Evolutionary conservation across 2,329 filamentous ascomycete species (phyloP).

Genomic region (Botrytis medusae): DNA sequence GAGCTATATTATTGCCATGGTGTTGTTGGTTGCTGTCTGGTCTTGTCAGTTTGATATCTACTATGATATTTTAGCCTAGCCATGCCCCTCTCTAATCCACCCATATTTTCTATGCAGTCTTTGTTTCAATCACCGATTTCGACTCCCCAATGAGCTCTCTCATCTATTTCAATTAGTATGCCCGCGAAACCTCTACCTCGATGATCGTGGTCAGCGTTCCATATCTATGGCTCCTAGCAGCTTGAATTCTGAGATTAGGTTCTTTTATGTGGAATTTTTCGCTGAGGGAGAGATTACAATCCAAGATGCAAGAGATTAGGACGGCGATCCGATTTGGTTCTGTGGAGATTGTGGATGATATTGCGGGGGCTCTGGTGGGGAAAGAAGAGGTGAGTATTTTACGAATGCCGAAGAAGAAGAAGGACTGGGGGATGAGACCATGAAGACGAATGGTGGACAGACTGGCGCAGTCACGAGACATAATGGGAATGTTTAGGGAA

Average conservation of each 20-base stretch:
- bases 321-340: neutral
- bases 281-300: no score
- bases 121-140: neutral
- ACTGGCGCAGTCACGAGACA: neutral
- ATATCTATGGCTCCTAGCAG: neutral
- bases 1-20: neutral
- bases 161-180: neutral
- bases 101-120: neutral
- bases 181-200: neutral
- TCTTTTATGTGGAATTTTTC: neutral
- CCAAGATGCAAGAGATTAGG: no score
- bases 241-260: neutral
- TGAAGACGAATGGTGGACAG: neutral
- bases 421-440: neutral
- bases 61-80: neutral
- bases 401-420: neutral
- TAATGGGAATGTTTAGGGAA: neutral
- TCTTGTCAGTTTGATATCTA: neutral
- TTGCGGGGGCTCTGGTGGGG: neutral
- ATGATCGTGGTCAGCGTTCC: neutral
- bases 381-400: neutral
- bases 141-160: neutral
- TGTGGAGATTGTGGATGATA: neutral
- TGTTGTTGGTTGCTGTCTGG: neutral
- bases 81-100: neutral